Base-by-base conservation (phyloP, 1,284 basidiomycete species). In the Cutaneotrichosporon mucoides region DNA sequence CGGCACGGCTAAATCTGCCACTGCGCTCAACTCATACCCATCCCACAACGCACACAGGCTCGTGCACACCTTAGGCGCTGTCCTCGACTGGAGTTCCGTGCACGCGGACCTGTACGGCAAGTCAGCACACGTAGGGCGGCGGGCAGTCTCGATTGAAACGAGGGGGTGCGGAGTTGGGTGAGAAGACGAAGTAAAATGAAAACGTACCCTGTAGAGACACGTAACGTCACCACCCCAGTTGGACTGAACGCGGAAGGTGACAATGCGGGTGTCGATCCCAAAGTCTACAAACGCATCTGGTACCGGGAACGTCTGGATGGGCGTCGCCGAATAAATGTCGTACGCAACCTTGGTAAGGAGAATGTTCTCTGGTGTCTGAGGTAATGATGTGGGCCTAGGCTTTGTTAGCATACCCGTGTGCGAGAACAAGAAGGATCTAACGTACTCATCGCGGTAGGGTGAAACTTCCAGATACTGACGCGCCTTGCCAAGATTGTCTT, bases 181-280 rank as follows among this genome's bases (percentile, higher is more conserved):
- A 40, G 38, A 40, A 8, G 38, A 40, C 12, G 38, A 40, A 50
- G 35, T n/a, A 33, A 11, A 11, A 5, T 2, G 66, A 64, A 59
- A 1, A 73, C 78, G 67, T 53, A 98, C 83, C 54, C 94, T 85
- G 77, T 98, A 98, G 40, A 98, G 73, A 76, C 94, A 98, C 0
- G 94, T 97, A 71, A 84, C 89, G 63, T 87, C 85, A 70, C 83
- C 83, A 35, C 94, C 95, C 86, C 92, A 95, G 73, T 98, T 98
- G 71, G 82, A 88, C 73, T 85, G 82, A 66, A 98, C 80, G 65
- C 84, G 79, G 69, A 96, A 81, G 57, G 89, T 84, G 13, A 97
- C 88, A 49, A 92, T 80, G 1, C 88, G 87, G 67, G 92, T 87
- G 71, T 90, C 88, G 56, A 95, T 81, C 5, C 83, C 85, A 13